A percentile compares a stretch with the other conserved stretches of the same genome.
Evolutionary conservation across 768 basidiomycete species (phyloP).

Genomic region (Chalciporus piperatus): DNA sequence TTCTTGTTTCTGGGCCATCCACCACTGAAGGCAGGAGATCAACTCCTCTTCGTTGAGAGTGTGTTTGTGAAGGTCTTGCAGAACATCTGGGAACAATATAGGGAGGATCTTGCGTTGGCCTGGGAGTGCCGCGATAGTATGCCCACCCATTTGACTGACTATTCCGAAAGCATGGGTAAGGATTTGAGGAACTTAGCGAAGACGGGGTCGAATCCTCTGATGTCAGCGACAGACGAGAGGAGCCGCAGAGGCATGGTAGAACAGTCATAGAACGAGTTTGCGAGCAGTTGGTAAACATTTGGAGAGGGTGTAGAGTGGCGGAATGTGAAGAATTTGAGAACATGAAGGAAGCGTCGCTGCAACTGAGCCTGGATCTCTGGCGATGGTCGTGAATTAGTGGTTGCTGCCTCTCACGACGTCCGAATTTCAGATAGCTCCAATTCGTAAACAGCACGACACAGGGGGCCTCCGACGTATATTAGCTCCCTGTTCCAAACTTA

Average conservation of each 20-base stretch:
- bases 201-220: slow-evolving; percentile 67
- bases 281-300: slow-evolving; percentile 67
- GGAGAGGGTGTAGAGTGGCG: slow-evolving; percentile 61
- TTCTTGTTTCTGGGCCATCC: slow-evolving; percentile 47
- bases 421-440: slow-evolving; percentile 63
- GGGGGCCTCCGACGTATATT: slow-evolving; percentile 77
- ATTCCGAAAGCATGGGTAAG: slow-evolving; percentile 68
- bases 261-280: slow-evolving; percentile 75
- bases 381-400: not conserved
- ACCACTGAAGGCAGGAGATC: slow-evolving; percentile 81
- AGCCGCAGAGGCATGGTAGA: slow-evolving; percentile 56
- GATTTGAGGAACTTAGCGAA: slow-evolving; percentile 71
- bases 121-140: slow-evolving; percentile 61
- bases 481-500: slow-evolving; percentile 88
- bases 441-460: slow-evolving; percentile 81
- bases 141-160: slow-evolving; percentile 49
- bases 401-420: not conserved
- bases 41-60: slow-evolving; percentile 71
- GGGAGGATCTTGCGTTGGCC: slow-evolving; percentile 59
- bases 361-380: not conserved
- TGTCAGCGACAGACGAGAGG: slow-evolving; percentile 68
- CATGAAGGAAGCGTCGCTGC: not conserved
- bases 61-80: slow-evolving; percentile 64
- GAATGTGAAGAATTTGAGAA: slow-evolving; percentile 12
- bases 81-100: slow-evolving; percentile 75